A percentile compares a stretch with the other conserved stretches of the same genome.
Conservation (phyloP, 2,329 filamentous ascomycete genomes). For the Ophiostoma ips region DNA sequence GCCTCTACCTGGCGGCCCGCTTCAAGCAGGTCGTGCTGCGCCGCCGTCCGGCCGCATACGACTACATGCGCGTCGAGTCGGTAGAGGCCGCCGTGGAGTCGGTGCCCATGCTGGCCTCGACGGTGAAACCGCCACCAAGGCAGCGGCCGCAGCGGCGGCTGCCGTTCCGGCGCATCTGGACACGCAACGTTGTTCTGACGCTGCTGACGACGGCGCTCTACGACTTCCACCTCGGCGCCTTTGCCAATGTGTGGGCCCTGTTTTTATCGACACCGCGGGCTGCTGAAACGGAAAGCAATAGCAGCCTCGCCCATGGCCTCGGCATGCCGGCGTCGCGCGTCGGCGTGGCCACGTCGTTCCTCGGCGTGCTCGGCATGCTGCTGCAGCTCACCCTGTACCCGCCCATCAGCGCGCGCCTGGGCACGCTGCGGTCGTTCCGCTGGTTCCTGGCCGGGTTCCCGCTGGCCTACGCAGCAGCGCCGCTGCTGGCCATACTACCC, state of each 20-base stretch:
- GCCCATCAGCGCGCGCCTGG: slow-evolving; percentile 46
- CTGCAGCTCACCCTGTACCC: slow-evolving; percentile 59
- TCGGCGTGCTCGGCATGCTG: slow-evolving; percentile 54
- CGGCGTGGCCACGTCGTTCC: slow-evolving; percentile 53
- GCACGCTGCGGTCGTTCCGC: slow-evolving; percentile 53
- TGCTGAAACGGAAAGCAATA: slow-evolving; percentile 15
- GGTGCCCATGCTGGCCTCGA: not conserved
- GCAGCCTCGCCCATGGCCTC: slow-evolving; percentile 43
- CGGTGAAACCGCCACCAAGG: not conserved
- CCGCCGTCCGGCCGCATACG: not conserved
- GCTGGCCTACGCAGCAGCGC: slow-evolving; percentile 51
- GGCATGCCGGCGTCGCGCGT: slow-evolving; percentile 53
- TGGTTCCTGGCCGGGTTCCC: slow-evolving; percentile 53
- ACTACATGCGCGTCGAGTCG: not conserved
- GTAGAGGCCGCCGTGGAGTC: not conserved
- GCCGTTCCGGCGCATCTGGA: slow-evolving; percentile 31
- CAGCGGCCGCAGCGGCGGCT: slow-evolving; percentile 12
- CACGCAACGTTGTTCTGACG: slow-evolving; percentile 33
- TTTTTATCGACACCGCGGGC: slow-evolving; percentile 55
- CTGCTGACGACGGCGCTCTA: slow-evolving; percentile 53
- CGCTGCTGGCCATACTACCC: slow-evolving; percentile 51
- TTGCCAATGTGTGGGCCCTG: slow-evolving; percentile 54
- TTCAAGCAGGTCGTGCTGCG: not conserved
- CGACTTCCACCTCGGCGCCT: slow-evolving; percentile 56
- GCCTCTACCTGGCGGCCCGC: slow-evolving; percentile 21